phyloP scores from a whole-genome alignment of 1,284 basidiomycete species.

The Dichomitus squalens region DNA sequence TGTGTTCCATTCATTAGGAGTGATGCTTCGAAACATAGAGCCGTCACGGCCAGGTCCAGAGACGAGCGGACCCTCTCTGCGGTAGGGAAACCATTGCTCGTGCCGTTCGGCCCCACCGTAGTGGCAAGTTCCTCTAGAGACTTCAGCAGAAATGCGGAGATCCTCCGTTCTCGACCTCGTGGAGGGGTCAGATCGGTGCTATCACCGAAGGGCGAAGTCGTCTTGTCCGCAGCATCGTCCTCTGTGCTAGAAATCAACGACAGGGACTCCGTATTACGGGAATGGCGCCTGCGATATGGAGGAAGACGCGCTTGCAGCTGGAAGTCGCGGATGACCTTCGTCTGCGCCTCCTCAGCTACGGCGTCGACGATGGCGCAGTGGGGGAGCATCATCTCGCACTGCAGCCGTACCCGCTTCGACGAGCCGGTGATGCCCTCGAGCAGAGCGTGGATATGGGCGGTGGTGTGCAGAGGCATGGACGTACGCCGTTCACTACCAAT shows the following conservation, averaged over 20 bases:
- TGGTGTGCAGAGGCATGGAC: constrained; percentile 51
- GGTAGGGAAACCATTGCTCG: constrained; percentile 42
- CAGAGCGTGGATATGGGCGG: constrained; percentile 65
- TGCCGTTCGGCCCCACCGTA: constrained; percentile 50
- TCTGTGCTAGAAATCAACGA: background rate
- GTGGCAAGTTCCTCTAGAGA: constrained; percentile 52
- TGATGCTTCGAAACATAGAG: constrained; percentile 69
- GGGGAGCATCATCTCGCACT: constrained; percentile 58
- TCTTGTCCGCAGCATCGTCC: background rate
- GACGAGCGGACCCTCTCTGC: constrained; percentile 66
- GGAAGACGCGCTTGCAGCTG: constrained; percentile 68
- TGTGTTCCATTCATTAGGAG: constrained; percentile 66
- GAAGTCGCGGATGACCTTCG: constrained; percentile 67
- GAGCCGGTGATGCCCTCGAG: constrained; percentile 65
- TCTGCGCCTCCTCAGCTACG: constrained; percentile 58
- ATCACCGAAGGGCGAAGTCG: constrained; percentile 4
- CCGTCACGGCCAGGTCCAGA: constrained; percentile 68
- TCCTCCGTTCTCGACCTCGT: constrained; percentile 58
- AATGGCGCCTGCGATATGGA: constrained; percentile 27
- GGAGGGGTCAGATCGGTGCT: constrained; percentile 42
- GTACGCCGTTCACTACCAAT: constrained; percentile 35
- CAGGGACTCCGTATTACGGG: background rate
- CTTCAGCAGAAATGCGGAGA: constrained; percentile 66
- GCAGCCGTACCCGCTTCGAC: constrained; percentile 45
- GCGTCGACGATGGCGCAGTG: constrained; percentile 65